Conservation (phyloP, 139 green algal genomes). For the Desmodesmus armatus region DNA sequence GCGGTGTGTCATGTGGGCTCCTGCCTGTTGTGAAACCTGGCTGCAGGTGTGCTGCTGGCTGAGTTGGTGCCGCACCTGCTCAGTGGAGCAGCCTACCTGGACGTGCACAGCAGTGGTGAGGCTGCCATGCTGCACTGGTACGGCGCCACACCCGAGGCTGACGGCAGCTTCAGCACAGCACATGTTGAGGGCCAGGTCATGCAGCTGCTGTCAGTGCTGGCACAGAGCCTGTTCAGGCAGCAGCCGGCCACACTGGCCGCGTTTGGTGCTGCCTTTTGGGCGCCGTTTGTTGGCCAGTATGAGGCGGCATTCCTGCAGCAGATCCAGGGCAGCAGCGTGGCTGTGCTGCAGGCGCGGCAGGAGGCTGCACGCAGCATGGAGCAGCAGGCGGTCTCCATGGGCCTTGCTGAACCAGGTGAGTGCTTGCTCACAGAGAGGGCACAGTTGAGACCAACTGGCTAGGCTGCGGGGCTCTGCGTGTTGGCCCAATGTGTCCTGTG, state of each 20-base stretch:
- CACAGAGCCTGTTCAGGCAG: slow-evolving; percentile 33
- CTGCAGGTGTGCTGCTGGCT: slow-evolving; percentile 29
- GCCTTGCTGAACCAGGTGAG: slow-evolving; percentile 28
- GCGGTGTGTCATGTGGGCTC: no score
- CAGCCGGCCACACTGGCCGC: slow-evolving; percentile 10
- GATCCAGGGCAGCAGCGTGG: neutral
- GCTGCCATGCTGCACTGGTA: slow-evolving; percentile 22
- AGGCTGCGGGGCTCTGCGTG: no score
- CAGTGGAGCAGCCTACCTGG: slow-evolving; percentile 5
- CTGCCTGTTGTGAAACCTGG: neutral
- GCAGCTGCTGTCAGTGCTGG: slow-evolving; percentile 45
- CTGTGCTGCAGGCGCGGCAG: slow-evolving; percentile 38
- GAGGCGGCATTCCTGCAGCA: slow-evolving; percentile 37
- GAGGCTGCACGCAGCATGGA: slow-evolving; percentile 41
- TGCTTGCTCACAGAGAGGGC: no score
- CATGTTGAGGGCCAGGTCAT: slow-evolving; percentile 35
- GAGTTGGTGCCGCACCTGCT: slow-evolving; percentile 35
- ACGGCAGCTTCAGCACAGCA: neutral
- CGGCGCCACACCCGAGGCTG: neutral
- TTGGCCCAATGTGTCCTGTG: no score
- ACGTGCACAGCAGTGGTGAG: slow-evolving; percentile 3
- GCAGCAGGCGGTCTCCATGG: slow-evolving; percentile 13
- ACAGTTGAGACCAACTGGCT: no score
- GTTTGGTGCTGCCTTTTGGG: slow-evolving; percentile 44
- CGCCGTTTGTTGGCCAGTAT: slow-evolving; percentile 21